These are phyloP conservation scores for Citrus cavaleriei DNA, from an alignment of 345 rosid species.

Conservation along the genomic window DNA sequence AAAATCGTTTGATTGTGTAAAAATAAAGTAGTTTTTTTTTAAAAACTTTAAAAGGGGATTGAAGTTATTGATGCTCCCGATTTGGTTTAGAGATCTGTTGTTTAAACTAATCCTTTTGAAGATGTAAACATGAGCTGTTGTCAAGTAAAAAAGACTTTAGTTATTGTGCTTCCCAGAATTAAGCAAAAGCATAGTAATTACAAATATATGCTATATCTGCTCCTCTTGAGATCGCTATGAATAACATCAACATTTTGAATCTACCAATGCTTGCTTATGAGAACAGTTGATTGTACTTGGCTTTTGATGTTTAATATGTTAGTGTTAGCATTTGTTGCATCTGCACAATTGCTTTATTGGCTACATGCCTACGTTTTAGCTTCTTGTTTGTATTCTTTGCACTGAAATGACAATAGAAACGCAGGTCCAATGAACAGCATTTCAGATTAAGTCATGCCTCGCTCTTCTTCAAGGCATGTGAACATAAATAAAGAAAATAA, in stretches of 20 bases:
- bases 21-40: too few species aligned
- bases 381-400: slow-evolving; percentile 3
- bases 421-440: slow-evolving; percentile 43
- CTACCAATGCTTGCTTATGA: background rate
- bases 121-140: background rate
- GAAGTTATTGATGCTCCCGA: background rate
- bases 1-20: background rate
- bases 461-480: slow-evolving; percentile 38
- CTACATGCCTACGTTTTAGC: background rate
- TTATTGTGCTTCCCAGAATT: background rate
- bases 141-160: background rate
- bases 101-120: background rate
- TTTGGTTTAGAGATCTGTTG: background rate
- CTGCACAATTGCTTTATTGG: background rate
- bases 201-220: background rate
- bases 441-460: slow-evolving; percentile 28
- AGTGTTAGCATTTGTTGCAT: background rate
- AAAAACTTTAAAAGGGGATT: background rate
- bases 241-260: background rate
- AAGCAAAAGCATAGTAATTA: background rate
- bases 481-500: slow-evolving; percentile 62
- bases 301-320: background rate
- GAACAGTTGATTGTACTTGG: background rate
- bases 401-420: slow-evolving; percentile 7
- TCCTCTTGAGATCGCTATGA: background rate